These are phyloP conservation scores for Lactarius sanguifluus DNA, from an alignment of 768 basidiomycete species.

Conservation along the genomic window DNA sequence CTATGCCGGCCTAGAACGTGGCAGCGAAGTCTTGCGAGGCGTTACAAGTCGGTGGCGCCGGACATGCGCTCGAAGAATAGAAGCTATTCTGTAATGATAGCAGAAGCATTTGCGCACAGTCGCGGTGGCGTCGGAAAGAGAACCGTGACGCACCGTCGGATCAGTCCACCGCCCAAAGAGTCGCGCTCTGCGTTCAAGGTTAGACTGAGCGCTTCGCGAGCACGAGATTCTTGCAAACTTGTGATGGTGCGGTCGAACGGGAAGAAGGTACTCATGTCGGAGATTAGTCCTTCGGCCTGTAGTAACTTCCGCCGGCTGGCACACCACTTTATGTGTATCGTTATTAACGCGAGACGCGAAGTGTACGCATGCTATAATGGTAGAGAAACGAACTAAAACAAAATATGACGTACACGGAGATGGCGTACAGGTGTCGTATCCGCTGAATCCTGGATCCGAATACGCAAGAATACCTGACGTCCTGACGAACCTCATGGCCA, in stretches of 20 bases:
- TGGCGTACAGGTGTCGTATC: constrained; percentile 84
- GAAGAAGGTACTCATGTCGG: constrained; percentile 68
- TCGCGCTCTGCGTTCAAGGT: constrained; percentile 69
- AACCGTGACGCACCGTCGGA: constrained; percentile 65
- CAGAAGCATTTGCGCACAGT: neutral
- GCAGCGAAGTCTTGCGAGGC: constrained; percentile 72
- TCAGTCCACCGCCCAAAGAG: constrained; percentile 74
- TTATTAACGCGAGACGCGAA: constrained; percentile 59
- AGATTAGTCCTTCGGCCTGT: constrained; percentile 60
- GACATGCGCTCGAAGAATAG: constrained; percentile 87
- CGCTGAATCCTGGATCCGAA: constrained; percentile 75
- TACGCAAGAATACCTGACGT: constrained; percentile 78
- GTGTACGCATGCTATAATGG: neutral
- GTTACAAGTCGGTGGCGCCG: constrained; percentile 54
- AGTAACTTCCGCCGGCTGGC: constrained; percentile 59
- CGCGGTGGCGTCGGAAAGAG: constrained; percentile 2
- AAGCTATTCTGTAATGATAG: constrained; percentile 52
- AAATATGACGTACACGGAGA: constrained; percentile 74
- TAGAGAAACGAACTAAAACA: constrained; percentile 1
- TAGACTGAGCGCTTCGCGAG: constrained; percentile 76
- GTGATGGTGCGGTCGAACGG: constrained; percentile 79
- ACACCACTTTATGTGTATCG: constrained; percentile 94
- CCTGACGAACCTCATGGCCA: constrained; percentile 72
- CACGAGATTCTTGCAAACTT: constrained; percentile 82
- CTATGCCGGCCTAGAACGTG: constrained; percentile 71